These are phyloP conservation scores for Phytophthora tentaculata DNA, from an alignment of 352 stramenopile genomes.

Conservation along the genomic window DNA sequence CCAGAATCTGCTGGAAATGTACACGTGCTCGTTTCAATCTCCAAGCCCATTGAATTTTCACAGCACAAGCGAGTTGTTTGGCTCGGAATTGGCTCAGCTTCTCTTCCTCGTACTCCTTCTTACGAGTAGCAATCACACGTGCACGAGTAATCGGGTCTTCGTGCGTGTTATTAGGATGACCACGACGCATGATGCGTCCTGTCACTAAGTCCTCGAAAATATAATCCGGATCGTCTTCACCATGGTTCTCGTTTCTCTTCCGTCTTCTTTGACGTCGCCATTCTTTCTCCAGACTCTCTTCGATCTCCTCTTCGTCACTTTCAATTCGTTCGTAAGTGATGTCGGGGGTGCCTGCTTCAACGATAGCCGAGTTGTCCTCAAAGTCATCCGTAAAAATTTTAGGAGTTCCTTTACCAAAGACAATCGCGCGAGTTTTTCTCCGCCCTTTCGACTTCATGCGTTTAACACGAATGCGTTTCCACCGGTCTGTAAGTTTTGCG, in stretches of 20 bases:
- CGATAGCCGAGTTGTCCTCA: conserved; percentile 23
- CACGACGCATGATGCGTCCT: conserved; percentile 42
- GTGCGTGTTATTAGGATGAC: conserved; percentile 28
- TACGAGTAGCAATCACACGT: conserved; percentile 49
- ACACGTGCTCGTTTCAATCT: conserved; percentile 67
- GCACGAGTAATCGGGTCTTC: conserved; percentile 35
- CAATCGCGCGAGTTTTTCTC: conserved; percentile 48
- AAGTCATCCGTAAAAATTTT: conserved; percentile 15
- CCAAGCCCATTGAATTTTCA: conserved; percentile 83
- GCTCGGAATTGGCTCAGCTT: conserved; percentile 44
- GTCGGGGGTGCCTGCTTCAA: conserved; percentile 35
- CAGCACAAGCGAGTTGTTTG: conserved; percentile 57
- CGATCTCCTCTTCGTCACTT: conserved; percentile 42
- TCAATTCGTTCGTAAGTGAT: conserved; percentile 40
- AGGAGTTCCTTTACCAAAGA: conserved; percentile 49
- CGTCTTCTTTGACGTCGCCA: conserved; percentile 27
- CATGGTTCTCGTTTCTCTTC: conserved; percentile 17
- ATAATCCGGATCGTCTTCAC: conserved; percentile 40
- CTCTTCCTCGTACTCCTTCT: conserved; percentile 40
- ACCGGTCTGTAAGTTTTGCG: conserved; percentile 65
- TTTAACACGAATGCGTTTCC: conserved; percentile 62
- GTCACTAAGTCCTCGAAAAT: conserved; percentile 68
- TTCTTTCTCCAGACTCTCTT: conserved; percentile 32
- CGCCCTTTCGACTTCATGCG: conserved; percentile 37
- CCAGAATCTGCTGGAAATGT: conserved; percentile 61